phyloP scores from a whole-genome alignment of 2,329 filamentous ascomycete genomes.

The Phaeophleospora eucalypticola region DNA sequence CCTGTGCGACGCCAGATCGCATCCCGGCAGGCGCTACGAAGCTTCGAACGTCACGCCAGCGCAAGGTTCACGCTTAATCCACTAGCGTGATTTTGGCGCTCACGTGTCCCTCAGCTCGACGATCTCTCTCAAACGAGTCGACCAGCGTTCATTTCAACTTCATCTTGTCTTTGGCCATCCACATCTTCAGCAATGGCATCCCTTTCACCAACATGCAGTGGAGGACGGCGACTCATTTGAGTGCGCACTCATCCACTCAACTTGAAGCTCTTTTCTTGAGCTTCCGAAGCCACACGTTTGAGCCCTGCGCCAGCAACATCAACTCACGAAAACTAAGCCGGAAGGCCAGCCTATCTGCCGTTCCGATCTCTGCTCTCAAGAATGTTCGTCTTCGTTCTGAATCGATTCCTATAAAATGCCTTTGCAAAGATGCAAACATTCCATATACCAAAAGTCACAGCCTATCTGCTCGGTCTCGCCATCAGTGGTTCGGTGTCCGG shows the following conservation, averaged over 20 bases:
- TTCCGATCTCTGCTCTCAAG: too few relatives aligned
- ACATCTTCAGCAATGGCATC: neutral
- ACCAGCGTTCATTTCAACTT: neutral
- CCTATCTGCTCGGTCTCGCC: neutral
- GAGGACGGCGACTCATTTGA: too few relatives aligned
- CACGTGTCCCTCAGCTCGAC: slow-evolving; percentile 4
- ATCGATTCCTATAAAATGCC: too few relatives aligned
- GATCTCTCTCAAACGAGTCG: neutral
- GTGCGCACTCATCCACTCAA: neutral
- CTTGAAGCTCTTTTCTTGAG: too few relatives aligned
- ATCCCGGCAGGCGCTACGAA: neutral
- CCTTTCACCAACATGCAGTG: too few relatives aligned
- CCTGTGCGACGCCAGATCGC: neutral
- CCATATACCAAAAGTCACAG: too few relatives aligned
- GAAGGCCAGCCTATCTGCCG: too few relatives aligned
- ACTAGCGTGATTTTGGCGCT: neutral
- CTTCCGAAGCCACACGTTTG: too few relatives aligned
- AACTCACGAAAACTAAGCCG: too few relatives aligned
- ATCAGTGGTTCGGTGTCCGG: neutral
- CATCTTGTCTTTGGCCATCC: neutral
- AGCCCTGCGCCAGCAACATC: too few relatives aligned
- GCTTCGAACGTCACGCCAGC: neutral
- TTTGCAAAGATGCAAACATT: too few relatives aligned
- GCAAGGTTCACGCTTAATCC: neutral
- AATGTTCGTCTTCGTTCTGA: too few relatives aligned